Conservation (phyloP, 441 rosid species). For the Francoa sonchifolia region DNA sequence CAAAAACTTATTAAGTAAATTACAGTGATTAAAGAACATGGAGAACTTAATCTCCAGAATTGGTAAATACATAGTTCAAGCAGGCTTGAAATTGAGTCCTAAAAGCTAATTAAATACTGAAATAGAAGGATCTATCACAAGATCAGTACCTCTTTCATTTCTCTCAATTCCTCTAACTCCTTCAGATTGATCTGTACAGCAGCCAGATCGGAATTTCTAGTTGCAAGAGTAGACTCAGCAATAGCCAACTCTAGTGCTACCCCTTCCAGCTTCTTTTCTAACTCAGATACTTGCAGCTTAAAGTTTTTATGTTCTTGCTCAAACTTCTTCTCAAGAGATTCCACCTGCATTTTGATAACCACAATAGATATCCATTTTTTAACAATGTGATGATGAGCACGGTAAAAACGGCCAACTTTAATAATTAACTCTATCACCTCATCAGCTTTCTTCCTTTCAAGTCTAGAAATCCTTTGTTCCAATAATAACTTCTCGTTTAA, state of each 20-base stretch:
- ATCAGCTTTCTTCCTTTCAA: constrained; percentile 54
- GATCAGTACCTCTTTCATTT: constrained; percentile 76
- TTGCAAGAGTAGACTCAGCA: constrained; percentile 44
- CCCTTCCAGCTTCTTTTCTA: constrained; percentile 54
- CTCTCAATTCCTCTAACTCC: constrained; percentile 84
- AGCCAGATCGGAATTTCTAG: constrained; percentile 40
- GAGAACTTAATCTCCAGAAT: too few relatives aligned
- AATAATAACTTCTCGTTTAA: constrained; percentile 43
- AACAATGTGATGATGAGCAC: background rate
- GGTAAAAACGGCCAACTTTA: background rate
- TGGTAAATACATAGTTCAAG: too few relatives aligned
- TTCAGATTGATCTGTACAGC: constrained; percentile 53
- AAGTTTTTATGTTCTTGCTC: constrained; percentile 58
- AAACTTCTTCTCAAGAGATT: constrained; percentile 35
- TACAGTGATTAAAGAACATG: too few relatives aligned
- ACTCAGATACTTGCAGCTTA: constrained; percentile 50
- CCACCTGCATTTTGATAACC: constrained; percentile 31
- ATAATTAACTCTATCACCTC: constrained; percentile 37
- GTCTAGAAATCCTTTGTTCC: constrained; percentile 46
- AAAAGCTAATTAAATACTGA: background rate
- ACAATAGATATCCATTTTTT: background rate
- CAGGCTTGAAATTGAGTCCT: too few relatives aligned
- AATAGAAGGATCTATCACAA: constrained; percentile 6
- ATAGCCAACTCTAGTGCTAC: constrained; percentile 37
- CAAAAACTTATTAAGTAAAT: constrained; percentile 7